Evolutionary conservation across 2,329 filamentous ascomycete species (phyloP).

Genomic region (Paecilomyces sp.): DNA sequence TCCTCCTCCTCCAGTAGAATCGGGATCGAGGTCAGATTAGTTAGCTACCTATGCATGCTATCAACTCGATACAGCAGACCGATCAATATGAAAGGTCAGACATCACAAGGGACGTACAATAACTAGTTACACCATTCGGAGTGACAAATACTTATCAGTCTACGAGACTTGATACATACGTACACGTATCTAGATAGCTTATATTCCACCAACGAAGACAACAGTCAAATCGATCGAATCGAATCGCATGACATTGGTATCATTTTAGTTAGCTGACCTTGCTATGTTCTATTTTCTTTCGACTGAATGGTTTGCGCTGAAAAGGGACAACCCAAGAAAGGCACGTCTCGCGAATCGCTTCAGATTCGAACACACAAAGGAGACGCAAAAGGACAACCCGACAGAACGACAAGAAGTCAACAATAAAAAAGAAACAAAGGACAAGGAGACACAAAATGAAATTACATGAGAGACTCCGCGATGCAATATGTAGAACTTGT

Average conservation of each 20-base stretch:
- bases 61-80: no score
- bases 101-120: no score
- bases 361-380: not conserved
- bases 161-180: no score
- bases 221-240: not conserved
- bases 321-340: not conserved
- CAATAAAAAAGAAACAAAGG: constrained; percentile 2
- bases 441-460: constrained; percentile 1
- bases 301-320: not conserved
- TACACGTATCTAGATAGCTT: no score
- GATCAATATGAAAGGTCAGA: no score
- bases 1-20: no score
- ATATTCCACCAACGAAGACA: no score
- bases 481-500: constrained; percentile 1
- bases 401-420: constrained; percentile 1
- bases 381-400: not conserved
- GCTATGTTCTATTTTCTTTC: not conserved
- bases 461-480: constrained; percentile 1
- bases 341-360: not conserved
- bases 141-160: no score
- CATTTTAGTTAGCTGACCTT: constrained; percentile 7
- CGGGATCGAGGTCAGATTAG: no score
- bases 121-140: no score
- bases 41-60: no score
- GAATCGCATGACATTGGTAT: constrained; percentile 10